A percentile compares a stretch with the other conserved stretches of the same genome.
These are phyloP conservation scores for Austroboletus eburneus DNA, from an alignment of 768 basidiomycete genomes.

Conservation along the genomic window DNA sequence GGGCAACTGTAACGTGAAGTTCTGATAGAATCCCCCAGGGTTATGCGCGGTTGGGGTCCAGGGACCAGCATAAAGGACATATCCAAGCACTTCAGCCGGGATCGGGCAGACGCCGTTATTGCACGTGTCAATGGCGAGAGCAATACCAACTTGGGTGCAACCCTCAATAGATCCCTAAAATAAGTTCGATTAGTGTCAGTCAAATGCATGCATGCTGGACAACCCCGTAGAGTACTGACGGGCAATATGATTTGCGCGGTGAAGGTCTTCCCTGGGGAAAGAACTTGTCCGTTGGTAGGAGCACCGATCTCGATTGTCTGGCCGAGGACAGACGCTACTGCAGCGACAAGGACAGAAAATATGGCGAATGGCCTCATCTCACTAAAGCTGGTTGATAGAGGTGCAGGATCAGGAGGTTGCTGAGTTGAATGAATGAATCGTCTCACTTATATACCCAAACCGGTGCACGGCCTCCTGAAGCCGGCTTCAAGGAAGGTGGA, in stretches of 20 bases:
- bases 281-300: constrained; percentile 18
- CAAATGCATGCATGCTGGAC: no score
- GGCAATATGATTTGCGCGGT: constrained; percentile 18
- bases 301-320: constrained; percentile 28
- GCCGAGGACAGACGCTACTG: constrained; percentile 11
- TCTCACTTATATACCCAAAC: constrained; percentile 7
- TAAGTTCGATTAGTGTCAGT: not conserved
- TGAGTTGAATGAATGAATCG: not conserved
- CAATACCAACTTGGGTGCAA: constrained; percentile 30
- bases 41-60: constrained; percentile 21
- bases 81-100: constrained; percentile 18
- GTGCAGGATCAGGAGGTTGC: no score
- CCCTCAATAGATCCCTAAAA: constrained; percentile 16
- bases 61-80: constrained; percentile 27
- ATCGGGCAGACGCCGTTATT: constrained; percentile 20
- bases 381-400: not conserved
- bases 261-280: constrained; percentile 17
- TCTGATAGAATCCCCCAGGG: constrained; percentile 24
- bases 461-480: no score
- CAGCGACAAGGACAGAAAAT: constrained; percentile 6
- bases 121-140: constrained; percentile 22
- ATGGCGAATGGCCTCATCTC: constrained; percentile 17
- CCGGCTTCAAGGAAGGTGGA: no score
- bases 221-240: constrained; percentile 16
- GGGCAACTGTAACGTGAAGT: constrained; percentile 23